Percentiles rank a stretch among this genome's conserved stretches.
Conservation (phyloP, 73 alveolate genomes). For the Paramecium bursaria region DNA sequence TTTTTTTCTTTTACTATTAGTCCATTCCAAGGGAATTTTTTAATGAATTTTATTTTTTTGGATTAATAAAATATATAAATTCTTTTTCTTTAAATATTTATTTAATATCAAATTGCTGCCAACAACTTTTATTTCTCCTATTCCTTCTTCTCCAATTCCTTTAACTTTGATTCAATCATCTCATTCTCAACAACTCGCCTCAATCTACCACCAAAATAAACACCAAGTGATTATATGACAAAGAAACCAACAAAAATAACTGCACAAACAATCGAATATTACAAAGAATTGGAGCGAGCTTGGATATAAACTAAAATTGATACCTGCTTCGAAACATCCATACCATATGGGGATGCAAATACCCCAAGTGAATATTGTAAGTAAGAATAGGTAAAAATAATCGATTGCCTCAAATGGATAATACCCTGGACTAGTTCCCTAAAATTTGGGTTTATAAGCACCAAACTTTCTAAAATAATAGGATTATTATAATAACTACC, state of each 20-base stretch:
- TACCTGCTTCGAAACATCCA: constrained; percentile 40
- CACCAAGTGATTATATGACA: background rate
- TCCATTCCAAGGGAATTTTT: too few relatives aligned
- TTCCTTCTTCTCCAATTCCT: constrained; percentile 40
- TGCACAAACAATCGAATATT: constrained; percentile 25
- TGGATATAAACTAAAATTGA: background rate
- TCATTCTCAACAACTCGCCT: constrained; percentile 7
- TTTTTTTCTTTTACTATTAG: constrained; percentile 7
- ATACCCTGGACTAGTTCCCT: constrained; percentile 46
- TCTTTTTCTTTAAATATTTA: too few relatives aligned
- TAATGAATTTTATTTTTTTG: too few relatives aligned
- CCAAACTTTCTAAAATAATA: constrained; percentile 10
- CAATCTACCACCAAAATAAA: constrained; percentile 39
- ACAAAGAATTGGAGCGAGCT: background rate
- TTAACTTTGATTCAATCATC: constrained; percentile 33
- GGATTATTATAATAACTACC: background rate
- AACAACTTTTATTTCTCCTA: constrained; percentile 20
- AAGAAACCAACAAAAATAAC: constrained; percentile 39
- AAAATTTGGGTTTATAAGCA: constrained; percentile 21
- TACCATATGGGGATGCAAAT: constrained; percentile 25
- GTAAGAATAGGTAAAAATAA: background rate
- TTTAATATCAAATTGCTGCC: constrained; percentile 34
- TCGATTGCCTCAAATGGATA: constrained; percentile 35
- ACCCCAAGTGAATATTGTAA: constrained; percentile 28
- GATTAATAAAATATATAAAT: too few relatives aligned